phyloP scores from a whole-genome alignment of 257 asterid genomes.

The Solanum habrochaites region DNA sequence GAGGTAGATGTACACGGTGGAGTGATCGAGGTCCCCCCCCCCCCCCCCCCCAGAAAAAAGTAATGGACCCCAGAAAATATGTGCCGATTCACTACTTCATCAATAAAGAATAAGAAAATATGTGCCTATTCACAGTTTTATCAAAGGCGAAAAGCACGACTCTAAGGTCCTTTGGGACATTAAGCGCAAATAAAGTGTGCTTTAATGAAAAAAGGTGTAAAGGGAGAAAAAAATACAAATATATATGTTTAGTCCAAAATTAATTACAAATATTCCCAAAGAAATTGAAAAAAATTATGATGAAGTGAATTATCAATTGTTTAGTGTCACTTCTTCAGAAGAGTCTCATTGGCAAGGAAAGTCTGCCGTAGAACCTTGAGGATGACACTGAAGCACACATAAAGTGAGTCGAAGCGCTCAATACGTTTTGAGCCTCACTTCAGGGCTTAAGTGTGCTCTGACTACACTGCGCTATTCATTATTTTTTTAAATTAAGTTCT shows the following conservation, averaged over 20 bases:
- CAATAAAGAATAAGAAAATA: too few species aligned
- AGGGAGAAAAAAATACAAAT: too few species aligned
- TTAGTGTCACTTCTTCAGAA: neutral
- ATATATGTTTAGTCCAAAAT: neutral
- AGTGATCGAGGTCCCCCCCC: neutral
- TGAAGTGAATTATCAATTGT: neutral
- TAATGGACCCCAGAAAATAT: neutral
- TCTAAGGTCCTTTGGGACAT: too few species aligned
- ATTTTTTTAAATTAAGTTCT: neutral
- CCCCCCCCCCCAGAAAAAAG: neutral
- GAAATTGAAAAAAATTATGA: neutral
- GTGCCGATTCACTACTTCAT: too few species aligned
- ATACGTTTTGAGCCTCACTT: neutral
- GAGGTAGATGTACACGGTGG: neutral
- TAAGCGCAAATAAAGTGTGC: too few species aligned
- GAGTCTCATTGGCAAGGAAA: neutral
- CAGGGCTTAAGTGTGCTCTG: neutral
- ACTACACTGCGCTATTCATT: neutral
- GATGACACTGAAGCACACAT: neutral
- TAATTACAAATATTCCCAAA: neutral
- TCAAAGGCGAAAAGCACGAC: too few species aligned
- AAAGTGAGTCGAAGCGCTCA: neutral
- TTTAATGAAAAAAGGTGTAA: too few species aligned
- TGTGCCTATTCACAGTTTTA: neutral
- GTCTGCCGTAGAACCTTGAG: neutral